Evolutionary conservation across 306 rosid genomes (phyloP).

Genomic region (Quercus engelmannii): DNA sequence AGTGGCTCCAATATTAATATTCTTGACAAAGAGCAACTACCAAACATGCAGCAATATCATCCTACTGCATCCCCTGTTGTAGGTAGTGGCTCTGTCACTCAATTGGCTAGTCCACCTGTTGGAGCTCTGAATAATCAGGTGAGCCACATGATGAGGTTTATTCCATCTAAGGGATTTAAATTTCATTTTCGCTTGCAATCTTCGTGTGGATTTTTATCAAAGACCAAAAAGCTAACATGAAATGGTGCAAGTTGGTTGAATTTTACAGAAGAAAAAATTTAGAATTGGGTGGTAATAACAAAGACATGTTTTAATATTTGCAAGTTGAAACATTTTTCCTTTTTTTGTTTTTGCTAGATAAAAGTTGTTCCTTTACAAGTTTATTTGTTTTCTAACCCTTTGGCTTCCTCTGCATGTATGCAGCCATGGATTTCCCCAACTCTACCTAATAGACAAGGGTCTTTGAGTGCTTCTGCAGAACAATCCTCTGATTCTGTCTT

Average conservation of each 20-base stretch:
- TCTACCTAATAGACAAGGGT: conserved; percentile 20
- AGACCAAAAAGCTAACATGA: not conserved
- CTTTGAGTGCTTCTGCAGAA: conserved; percentile 29
- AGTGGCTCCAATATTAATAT: conserved; percentile 2
- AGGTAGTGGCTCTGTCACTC: conserved; percentile 22
- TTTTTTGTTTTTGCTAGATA: not conserved
- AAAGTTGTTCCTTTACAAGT: not conserved
- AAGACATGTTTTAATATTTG: not conserved
- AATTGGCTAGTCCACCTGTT: conserved; percentile 10
- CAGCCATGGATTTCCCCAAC: conserved; percentile 30
- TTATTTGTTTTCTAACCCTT: conserved; percentile 2
- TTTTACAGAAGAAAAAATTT: not conserved
- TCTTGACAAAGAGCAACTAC: conserved; percentile 20
- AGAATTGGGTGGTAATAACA: not conserved
- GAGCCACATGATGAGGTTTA: conserved; percentile 16
- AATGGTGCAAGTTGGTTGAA: not conserved
- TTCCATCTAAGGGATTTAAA: not conserved
- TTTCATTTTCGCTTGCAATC: not conserved
- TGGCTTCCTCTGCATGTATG: conserved; percentile 16
- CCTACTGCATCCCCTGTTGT: conserved; percentile 18
- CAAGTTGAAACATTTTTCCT: not conserved
- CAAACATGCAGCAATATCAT: conserved; percentile 28
- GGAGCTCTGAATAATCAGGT: conserved; percentile 46
- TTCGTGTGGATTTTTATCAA: not conserved
- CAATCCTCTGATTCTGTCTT: conserved; percentile 32